Percentiles rank a stretch among this genome's conserved stretches.
phyloP scores from a whole-genome alignment of 176 grass and related monocot genomes.

The Aegilops speltoides region DNA sequence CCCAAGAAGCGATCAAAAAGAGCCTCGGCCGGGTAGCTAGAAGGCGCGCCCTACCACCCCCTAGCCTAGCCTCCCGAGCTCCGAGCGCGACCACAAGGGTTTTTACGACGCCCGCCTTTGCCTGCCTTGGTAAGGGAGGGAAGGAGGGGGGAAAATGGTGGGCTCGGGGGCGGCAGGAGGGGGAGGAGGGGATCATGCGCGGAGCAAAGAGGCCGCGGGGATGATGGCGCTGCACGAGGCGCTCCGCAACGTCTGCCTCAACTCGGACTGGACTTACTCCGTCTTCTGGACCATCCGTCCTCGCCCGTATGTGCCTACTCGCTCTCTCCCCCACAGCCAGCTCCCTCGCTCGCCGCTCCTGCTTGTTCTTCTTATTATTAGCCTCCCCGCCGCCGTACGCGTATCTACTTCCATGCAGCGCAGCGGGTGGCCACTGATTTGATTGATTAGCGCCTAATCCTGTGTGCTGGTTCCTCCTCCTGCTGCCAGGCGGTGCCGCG shows the following conservation, averaged over 20 bases:
- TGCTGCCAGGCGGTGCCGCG: conserved; percentile 68
- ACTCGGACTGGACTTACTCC: conserved; percentile 98
- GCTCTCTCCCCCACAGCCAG: background rate
- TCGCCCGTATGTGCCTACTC: conserved; percentile 56
- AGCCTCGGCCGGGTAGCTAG: conserved; percentile 13
- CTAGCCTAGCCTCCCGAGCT: conserved; percentile 13
- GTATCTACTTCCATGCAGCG: background rate
- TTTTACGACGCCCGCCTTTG: conserved; percentile 21
- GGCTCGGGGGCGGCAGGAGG: conserved; percentile 62
- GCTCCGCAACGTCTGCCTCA: conserved; percentile 92
- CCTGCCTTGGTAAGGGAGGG: background rate
- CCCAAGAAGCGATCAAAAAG: conserved; percentile 51
- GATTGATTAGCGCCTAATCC: background rate
- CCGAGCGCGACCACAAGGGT: background rate
- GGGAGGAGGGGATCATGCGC: conserved; percentile 58
- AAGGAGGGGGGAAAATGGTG: conserved; percentile 46
- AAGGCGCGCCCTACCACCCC: background rate
- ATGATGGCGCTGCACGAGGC: conserved; percentile 99
- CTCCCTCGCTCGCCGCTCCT: background rate
- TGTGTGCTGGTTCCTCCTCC: background rate
- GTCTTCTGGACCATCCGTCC: conserved; percentile 99
- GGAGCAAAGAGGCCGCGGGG: conserved; percentile 95
- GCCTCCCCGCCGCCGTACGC: background rate
- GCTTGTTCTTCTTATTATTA: background rate
- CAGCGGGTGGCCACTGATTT: too few species aligned